Evolutionary conservation across 257 asterid genomes (phyloP), one percentile per base, ranked within the genome.

Genomic region (Nicotiana noctiflora): DNA sequence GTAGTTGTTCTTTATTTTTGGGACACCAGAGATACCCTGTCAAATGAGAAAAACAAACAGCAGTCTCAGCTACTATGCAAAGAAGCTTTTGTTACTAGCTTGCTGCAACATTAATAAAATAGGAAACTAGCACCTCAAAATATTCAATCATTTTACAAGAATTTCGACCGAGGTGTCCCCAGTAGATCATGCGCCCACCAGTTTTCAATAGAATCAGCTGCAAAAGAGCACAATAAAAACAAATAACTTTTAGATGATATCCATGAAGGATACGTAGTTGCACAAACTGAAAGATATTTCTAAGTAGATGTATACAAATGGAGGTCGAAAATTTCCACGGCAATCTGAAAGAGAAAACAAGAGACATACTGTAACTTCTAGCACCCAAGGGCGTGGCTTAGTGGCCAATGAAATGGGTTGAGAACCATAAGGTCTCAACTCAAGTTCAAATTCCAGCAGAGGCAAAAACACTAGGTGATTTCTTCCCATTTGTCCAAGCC

Each of bases 161-260:
- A 64, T 88, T 87, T 68, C 6, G 87, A 15, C 93, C 94, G 53
- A 89, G 64, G 2, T 91, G 90, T 61, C 94, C 94, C 80, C 81
- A 81, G 66, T 89, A 90, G 81, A 90, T 88, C 89, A 89, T 80
- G 62, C 80, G 88, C 27, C 94, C 94, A 34, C 94, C 93, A 63
- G 82, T 74, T 86, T 90, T 89, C 79, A 88, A 82, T 10, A 89
- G 89, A 80, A 88, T 53, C 55, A 90, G 81, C 93, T 90, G 87
- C 70, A 83, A 77, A 77, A 57, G 7, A 67, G 82, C 65, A 11
- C 51, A 29, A 17, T 49, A 19, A 15, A 46, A 49, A 60, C 2
- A n/a, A 19, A 32, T 59, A 77, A 23, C 56, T 34, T 25, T 23
- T 82, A 76, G 62, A 75, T 10, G 17, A 59, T 29, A 32, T 60